Evolutionary conservation across 352 stramenopile species (phyloP).

Genomic region (Elongisporangium senticosum): DNA sequence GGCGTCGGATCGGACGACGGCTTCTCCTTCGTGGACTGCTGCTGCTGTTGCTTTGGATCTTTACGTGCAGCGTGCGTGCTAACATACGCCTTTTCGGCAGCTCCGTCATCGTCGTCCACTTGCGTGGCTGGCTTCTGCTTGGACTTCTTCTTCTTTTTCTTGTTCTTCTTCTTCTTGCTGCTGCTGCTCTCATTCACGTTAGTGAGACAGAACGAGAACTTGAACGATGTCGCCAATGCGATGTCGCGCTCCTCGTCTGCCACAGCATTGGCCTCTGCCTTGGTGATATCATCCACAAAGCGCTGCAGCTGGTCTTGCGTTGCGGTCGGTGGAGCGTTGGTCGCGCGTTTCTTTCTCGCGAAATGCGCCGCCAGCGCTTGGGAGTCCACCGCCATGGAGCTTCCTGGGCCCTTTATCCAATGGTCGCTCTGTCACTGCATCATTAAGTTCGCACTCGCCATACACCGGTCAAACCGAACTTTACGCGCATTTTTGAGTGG

Average conservation of each 20-base stretch:
- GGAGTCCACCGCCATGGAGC: too few species aligned
- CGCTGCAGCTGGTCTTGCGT: slow-evolving; percentile 1
- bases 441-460: too few species aligned
- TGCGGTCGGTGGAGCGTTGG: neutral
- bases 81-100: too few species aligned
- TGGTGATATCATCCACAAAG: neutral
- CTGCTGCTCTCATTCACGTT: slow-evolving; percentile 16
- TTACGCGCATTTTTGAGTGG: too few species aligned
- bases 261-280: neutral
- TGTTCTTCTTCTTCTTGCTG: slow-evolving; percentile 24
- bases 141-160: slow-evolving; percentile 5
- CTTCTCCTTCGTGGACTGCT: neutral
- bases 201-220: slow-evolving; percentile 10
- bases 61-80: too few species aligned
- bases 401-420: too few species aligned
- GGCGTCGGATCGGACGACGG: too few species aligned
- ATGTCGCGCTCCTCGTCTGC: neutral
- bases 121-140: neutral
- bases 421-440: too few species aligned
- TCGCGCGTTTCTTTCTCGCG: slow-evolving; percentile 7
- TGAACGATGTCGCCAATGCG: neutral
- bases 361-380: slow-evolving; percentile 11
- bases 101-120: neutral
- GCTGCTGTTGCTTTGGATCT: neutral
- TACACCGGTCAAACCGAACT: too few species aligned